phyloP scores from a whole-genome alignment of 495 filamentous ascomycete species.

The Annulohypoxylon maeteangense region DNA sequence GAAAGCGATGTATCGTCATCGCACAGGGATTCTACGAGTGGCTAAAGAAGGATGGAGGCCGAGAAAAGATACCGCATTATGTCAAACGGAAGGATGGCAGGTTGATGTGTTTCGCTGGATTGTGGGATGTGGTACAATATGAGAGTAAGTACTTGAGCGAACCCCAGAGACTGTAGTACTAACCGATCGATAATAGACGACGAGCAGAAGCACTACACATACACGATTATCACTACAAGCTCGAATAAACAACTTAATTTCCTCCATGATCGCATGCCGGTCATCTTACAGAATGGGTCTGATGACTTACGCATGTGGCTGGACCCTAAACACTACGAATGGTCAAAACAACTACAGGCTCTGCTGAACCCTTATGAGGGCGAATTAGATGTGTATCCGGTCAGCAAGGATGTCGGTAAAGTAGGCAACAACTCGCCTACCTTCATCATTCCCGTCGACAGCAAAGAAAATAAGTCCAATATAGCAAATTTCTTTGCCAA shows the following conservation, averaged over 20 bases:
- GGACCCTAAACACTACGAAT: constrained; percentile 74
- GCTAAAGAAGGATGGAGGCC: constrained; percentile 81
- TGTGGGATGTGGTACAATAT: constrained; percentile 90
- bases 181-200: constrained; percentile 47
- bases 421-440: constrained; percentile 89
- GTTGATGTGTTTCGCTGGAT: constrained; percentile 88
- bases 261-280: constrained; percentile 94
- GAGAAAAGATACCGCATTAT: constrained; percentile 85
- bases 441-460: constrained; percentile 84
- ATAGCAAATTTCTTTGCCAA: constrained; percentile 92
- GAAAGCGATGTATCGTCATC: constrained; percentile 85
- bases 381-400: constrained; percentile 85
- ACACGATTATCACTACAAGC: constrained; percentile 90
- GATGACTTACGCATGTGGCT: constrained; percentile 81
- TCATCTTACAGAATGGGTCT: constrained; percentile 82
- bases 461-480: constrained; percentile 86
- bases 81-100: constrained; percentile 81
- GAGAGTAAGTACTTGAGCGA: constrained; percentile 63
- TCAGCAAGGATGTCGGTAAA: constrained; percentile 90
- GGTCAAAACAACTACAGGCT: constrained; percentile 81
- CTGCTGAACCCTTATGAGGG: constrained; percentile 80
- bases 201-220: constrained; percentile 80
- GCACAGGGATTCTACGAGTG: constrained; percentile 97
- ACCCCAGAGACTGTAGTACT: neutral
- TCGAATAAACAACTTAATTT: constrained; percentile 83